A percentile compares a stretch with the other conserved stretches of the same genome.
phyloP scores from a whole-genome alignment of 2,329 filamentous ascomycete genomes.

The Ambrosiella beaveri region DNA sequence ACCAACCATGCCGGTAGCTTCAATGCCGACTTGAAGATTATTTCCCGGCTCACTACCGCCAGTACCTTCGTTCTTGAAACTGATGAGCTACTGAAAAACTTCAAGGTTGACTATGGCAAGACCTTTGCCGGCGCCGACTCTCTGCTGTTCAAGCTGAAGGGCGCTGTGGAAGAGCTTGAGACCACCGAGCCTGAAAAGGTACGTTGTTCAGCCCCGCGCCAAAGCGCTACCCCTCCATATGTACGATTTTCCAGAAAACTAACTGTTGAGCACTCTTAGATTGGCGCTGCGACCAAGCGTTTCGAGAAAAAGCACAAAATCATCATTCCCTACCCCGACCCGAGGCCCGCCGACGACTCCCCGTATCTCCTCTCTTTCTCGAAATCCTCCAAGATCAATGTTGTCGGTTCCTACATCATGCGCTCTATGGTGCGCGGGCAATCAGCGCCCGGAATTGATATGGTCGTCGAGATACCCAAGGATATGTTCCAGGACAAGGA shows the following conservation, averaged over 20 bases:
- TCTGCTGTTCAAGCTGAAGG: constrained; percentile 35
- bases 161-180: constrained; percentile 32
- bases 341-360: constrained; percentile 54
- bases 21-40: constrained; percentile 24
- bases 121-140: constrained; percentile 31
- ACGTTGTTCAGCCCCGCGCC: constrained; percentile 17
- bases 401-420: constrained; percentile 72
- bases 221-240: background rate
- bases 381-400: constrained; percentile 62
- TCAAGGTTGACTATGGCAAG: constrained; percentile 33
- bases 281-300: constrained; percentile 48
- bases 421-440: constrained; percentile 55
- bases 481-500: constrained; percentile 83
- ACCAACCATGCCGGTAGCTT: constrained; percentile 25
- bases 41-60: constrained; percentile 27
- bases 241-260: background rate
- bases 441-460: constrained; percentile 47
- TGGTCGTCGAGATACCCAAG: constrained; percentile 72
- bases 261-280: constrained; percentile 26
- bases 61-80: constrained; percentile 42
- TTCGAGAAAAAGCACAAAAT: constrained; percentile 52
- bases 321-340: constrained; percentile 69
- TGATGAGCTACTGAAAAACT: constrained; percentile 39
- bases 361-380: constrained; percentile 69
- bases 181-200: constrained; percentile 34